phyloP scores from a whole-genome alignment of 1,284 basidiomycete species.

The Sporisorium scitamineum region DNA sequence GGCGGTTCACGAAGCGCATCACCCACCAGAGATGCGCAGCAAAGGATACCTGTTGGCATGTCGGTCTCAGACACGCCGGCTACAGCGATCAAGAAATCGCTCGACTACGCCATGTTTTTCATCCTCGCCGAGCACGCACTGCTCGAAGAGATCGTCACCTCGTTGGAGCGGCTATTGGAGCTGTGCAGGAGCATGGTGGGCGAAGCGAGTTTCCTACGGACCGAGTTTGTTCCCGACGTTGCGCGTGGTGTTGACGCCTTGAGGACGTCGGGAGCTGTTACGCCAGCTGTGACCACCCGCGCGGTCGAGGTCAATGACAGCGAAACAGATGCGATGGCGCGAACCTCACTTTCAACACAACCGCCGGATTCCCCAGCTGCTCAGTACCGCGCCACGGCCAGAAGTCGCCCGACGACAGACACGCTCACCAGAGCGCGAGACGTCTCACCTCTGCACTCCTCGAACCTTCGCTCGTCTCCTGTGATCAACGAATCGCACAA shows the following conservation, averaged over 20 bases:
- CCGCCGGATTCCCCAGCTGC: neutral
- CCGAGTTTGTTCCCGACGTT: conserved; percentile 33
- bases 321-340: conserved; percentile 1
- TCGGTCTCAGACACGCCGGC: conserved; percentile 22
- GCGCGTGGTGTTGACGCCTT: conserved; percentile 3
- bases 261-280: conserved; percentile 17
- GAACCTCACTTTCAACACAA: neutral
- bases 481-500: conserved; percentile 7
- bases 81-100: conserved; percentile 7
- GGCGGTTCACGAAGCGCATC: conserved; percentile 7
- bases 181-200: conserved; percentile 60
- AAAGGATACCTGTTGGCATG: neutral
- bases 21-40: neutral
- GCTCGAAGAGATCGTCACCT: conserved; percentile 52
- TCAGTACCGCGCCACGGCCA: neutral
- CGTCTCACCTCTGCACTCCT: conserved; percentile 8
- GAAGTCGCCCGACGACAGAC: conserved; percentile 4
- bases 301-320: neutral
- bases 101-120: conserved; percentile 57
- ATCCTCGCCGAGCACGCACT: conserved; percentile 63
- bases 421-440: conserved; percentile 1
- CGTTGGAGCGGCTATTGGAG: conserved; percentile 52
- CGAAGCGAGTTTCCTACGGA: conserved; percentile 53
- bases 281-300: neutral
- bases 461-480: conserved; percentile 7